Evolutionary conservation across 2,329 filamentous ascomycete species (phyloP), one percentile per base, ranked within the genome.

Genomic region (Pochonia chlamydosporia): DNA sequence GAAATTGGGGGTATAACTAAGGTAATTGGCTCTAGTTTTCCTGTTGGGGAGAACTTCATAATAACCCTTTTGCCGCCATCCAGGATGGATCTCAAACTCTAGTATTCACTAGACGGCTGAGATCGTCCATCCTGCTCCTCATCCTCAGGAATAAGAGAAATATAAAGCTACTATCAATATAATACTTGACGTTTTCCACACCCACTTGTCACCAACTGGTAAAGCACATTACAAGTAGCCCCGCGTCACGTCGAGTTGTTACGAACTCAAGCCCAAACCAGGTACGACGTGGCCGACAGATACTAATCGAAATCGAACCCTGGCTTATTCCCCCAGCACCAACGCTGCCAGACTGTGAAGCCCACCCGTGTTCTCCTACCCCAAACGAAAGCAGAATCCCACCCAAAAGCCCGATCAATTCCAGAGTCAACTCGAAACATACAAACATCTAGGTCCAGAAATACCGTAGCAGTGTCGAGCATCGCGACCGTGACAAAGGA

Each of bases 361-460:
- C 40, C 40, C 25, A 25, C 16, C 31, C 25, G 6, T 21, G 18
- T 43, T 24, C 25, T 41, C 31, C 14, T 11, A 24, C 18, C 16
- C 35, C 35, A 21, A 39, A 11, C 35, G 16, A 33, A 42, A 20
- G 31, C 14, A 26, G 40, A 25, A 14, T 18, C 47, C 26, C 10
- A 33, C 35, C 40, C 30, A 33, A 23, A 33, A 41, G 37, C 13
- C 30, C 8, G 18, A 23, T 20, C 36, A 13, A 25, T 36, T 28
- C 24, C 23, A 44, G 20, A 20, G 13, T 35, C 25, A 11, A 40
- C 44, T 40, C 35, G 21, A 46, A 39, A 25, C 21, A 44, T 30
- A 41, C 33, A 43, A 48, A 35, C 36, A 51, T 49, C 44, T 45
- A 46, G 28, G 40, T 40, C 31, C 42, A 44, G 31, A 33, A 35